These are phyloP conservation scores for Mikania micrantha DNA, from an alignment of 129 eudicot genomes.

Conservation along the genomic window DNA sequence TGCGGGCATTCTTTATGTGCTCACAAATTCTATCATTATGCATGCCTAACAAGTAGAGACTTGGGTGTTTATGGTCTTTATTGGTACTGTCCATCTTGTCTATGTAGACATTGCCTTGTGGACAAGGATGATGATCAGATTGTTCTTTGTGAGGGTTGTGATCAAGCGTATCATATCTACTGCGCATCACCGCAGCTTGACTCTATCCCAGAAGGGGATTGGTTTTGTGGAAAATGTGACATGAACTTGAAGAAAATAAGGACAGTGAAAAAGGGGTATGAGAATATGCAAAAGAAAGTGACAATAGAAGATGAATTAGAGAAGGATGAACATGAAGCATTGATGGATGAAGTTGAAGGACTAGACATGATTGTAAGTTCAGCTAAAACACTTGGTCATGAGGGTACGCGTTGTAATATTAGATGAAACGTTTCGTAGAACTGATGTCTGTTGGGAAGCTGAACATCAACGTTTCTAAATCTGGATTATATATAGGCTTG, in stretches of 20 bases:
- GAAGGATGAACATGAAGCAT: conserved; percentile 7
- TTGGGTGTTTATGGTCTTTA: conserved; percentile 40
- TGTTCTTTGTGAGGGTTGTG: conserved; percentile 86
- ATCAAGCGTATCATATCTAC: conserved; percentile 75
- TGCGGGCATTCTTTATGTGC: conserved; percentile 63
- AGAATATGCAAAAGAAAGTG: conserved; percentile 26
- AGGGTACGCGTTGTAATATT: conserved; percentile 15
- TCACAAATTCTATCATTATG: conserved; percentile 59
- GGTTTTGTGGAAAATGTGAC: conserved; percentile 75
- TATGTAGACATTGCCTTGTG: conserved; percentile 64
- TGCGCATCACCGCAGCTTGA: conserved; percentile 60
- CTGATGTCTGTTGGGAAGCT: conserved; percentile 10
- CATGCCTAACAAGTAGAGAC: conserved; percentile 58
- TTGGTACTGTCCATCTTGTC: conserved; percentile 95
- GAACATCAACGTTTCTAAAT: not conserved
- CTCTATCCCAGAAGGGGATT: conserved; percentile 56
- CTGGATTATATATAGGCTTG: not conserved
- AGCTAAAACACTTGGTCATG: conserved; percentile 43
- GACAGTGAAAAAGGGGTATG: conserved; percentile 34
- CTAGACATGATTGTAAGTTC: conserved; percentile 75
- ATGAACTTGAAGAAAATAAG: conserved; percentile 42
- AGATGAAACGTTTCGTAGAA: conserved; percentile 13
- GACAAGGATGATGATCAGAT: conserved; percentile 80
- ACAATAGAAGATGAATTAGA: conserved; percentile 21
- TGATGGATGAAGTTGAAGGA: conserved; percentile 48